Evolutionary conservation across 1,139 yeast genomes (phyloP).

Genomic region (Candida dubliniensis): DNA sequence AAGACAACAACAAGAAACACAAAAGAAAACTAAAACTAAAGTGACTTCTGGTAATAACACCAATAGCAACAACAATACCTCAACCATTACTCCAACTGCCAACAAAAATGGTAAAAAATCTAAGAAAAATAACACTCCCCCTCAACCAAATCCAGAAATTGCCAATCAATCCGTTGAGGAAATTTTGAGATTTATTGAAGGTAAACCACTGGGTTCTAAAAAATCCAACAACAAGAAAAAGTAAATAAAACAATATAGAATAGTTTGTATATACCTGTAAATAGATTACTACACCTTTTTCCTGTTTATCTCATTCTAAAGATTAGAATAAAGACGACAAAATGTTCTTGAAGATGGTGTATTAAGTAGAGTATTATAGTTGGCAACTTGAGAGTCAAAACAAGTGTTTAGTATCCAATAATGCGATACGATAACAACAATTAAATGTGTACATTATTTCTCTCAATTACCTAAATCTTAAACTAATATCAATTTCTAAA

Average conservation of each 20-base stretch:
- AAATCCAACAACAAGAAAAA: conserved; percentile 14
- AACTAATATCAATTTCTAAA: too few relatives aligned
- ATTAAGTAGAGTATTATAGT: too few relatives aligned
- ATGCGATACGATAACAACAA: too few relatives aligned
- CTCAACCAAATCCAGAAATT: conserved; percentile 51
- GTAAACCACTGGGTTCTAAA: conserved; percentile 25
- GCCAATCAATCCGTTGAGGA: conserved; percentile 67
- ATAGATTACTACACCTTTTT: conserved; percentile 10
- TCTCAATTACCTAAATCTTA: too few relatives aligned
- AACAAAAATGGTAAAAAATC: conserved; percentile 18
- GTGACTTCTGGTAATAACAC: conserved; percentile 16
- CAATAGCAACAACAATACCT: conserved; percentile 8
- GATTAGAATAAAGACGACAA: conserved; percentile 3
- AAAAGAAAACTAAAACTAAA: conserved; percentile 19
- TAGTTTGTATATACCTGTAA: conserved; percentile 11
- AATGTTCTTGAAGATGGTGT: neutral
- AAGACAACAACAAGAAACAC: conserved; percentile 31
- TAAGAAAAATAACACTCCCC: conserved; percentile 28
- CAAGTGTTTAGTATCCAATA: too few relatives aligned
- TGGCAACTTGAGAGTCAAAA: too few relatives aligned
- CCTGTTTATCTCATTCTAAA: too few relatives aligned
- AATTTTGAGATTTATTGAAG: conserved; percentile 65
- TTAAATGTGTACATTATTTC: too few relatives aligned
- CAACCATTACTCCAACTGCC: conserved; percentile 12
- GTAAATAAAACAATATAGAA: conserved; percentile 1